phyloP scores from a whole-genome alignment of 176 grass and related monocot genomes.

The Otatea glauca region DNA sequence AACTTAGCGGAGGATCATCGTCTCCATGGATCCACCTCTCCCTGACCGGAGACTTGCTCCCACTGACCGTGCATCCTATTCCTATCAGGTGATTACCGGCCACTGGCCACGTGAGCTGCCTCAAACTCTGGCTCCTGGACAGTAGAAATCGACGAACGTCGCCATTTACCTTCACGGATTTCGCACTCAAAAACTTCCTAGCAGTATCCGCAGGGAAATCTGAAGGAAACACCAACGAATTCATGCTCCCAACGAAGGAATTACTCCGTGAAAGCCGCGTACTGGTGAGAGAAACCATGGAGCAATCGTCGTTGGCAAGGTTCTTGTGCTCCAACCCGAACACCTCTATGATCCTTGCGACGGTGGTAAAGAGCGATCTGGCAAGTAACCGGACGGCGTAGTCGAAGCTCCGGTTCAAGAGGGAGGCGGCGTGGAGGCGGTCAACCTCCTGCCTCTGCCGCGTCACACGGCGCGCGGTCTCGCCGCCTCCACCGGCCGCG shows the following conservation, averaged over 20 bases:
- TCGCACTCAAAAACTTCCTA: slow-evolving; percentile 4
- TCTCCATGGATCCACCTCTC: slow-evolving; percentile 46
- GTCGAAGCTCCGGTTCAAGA: slow-evolving; percentile 40
- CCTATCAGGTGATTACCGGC: slow-evolving; percentile 41
- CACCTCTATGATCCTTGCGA: too few species aligned
- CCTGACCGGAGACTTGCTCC: slow-evolving; percentile 44
- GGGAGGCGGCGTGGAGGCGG: slow-evolving; percentile 60
- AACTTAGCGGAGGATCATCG: slow-evolving; percentile 25
- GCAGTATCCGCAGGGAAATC: not conserved
- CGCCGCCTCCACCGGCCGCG: not conserved
- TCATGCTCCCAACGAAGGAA: slow-evolving; percentile 38
- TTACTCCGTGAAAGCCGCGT: slow-evolving; percentile 50
- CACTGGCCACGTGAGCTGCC: slow-evolving; percentile 57
- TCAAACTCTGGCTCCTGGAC: slow-evolving; percentile 52
- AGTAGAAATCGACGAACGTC: slow-evolving; percentile 20
- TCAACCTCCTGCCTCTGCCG: slow-evolving; percentile 76
- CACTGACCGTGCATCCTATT: slow-evolving; percentile 49
- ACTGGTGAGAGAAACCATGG: not conserved
- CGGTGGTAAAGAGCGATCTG: too few species aligned
- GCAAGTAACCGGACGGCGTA: too few species aligned
- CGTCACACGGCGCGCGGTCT: slow-evolving; percentile 53
- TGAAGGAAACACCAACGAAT: slow-evolving; percentile 53
- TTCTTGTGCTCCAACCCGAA: too few species aligned
- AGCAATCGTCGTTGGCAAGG: too few species aligned
- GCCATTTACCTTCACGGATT: slow-evolving; percentile 25